A percentile compares a stretch with the other conserved stretches of the same genome.
Evolutionary conservation across 208 protist species (phyloP).

Genomic region (Zelonia costaricensis): DNA sequence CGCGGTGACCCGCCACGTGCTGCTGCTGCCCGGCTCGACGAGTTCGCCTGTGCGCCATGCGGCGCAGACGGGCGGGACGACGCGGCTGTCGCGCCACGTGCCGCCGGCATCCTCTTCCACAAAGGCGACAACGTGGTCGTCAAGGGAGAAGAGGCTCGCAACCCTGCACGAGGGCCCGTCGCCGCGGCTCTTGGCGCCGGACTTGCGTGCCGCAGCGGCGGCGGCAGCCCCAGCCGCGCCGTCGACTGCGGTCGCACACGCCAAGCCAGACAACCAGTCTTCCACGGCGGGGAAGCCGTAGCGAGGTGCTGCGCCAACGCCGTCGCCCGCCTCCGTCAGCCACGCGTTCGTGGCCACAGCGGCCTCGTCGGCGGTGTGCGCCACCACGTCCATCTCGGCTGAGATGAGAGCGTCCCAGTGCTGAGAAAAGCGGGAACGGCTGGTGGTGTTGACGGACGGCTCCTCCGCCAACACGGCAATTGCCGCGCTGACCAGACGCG

Average conservation of each 20-base stretch:
- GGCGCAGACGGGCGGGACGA: too few relatives aligned
- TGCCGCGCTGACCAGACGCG: slow-evolving; percentile 4
- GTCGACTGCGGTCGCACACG: not conserved
- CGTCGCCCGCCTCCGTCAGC: not conserved
- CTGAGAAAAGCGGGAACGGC: too few relatives aligned
- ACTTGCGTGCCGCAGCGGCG: too few relatives aligned
- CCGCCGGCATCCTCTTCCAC: not conserved
- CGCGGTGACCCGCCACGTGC: slow-evolving; percentile 2
- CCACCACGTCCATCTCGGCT: slow-evolving; percentile 12
- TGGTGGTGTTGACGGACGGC: too few relatives aligned
- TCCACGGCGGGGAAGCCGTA: not conserved
- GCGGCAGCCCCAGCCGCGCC: too few relatives aligned
- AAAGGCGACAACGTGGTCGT: not conserved
- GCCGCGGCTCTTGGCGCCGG: too few relatives aligned
- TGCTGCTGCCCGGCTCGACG: not conserved
- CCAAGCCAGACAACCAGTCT: not conserved
- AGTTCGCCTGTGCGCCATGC: not conserved
- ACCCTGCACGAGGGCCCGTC: not conserved
- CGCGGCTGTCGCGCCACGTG: too few relatives aligned
- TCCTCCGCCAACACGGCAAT: slow-evolving; percentile 2
- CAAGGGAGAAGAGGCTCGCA: not conserved
- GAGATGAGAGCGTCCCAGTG: slow-evolving; percentile 1
- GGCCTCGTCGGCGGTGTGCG: slow-evolving; percentile 4
- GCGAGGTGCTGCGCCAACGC: not conserved
- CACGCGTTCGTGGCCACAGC: slow-evolving; percentile 3